Evolutionary conservation across 192 early-diverging fungal species (phyloP).

Genomic region (Pilobolus umbonatus): DNA sequence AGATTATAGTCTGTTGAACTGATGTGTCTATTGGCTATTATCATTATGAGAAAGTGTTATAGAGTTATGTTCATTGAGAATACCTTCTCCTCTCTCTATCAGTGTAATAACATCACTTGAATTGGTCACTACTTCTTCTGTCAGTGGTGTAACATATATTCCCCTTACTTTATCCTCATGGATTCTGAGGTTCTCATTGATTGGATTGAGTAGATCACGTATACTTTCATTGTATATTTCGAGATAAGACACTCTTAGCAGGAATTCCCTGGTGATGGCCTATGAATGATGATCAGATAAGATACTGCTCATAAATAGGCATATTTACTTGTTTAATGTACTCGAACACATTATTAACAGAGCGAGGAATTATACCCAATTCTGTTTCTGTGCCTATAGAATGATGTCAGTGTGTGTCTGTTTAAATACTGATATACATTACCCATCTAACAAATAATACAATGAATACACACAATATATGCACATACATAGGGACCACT

Average conservation of each 20-base stretch:
- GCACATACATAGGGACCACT: background rate
- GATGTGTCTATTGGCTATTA: conserved; percentile 70
- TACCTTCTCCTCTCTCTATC: conserved; percentile 71
- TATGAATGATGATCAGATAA: conserved; percentile 18
- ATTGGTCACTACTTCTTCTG: conserved; percentile 69
- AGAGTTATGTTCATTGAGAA: background rate
- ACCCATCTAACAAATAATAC: conserved; percentile 9
- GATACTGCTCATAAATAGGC: background rate
- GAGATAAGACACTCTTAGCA: conserved; percentile 93
- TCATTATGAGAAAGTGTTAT: background rate
- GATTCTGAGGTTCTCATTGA: conserved; percentile 80
- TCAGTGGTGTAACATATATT: conserved; percentile 66
- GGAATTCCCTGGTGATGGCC: conserved; percentile 69
- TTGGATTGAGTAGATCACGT: conserved; percentile 83
- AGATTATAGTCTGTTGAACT: conserved; percentile 93
- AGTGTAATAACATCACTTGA: conserved; percentile 70
- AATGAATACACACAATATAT: background rate
- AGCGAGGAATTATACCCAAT: conserved; percentile 72
- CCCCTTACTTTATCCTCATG: conserved; percentile 69
- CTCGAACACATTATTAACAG: conserved; percentile 73
- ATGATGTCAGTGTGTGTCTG: background rate
- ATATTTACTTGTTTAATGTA: conserved; percentile 57
- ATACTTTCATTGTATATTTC: conserved; percentile 98
- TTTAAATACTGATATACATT: conserved; percentile 3
- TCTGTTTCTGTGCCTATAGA: conserved; percentile 55